These are phyloP conservation scores for Turritis glabra DNA, from an alignment of 345 rosid species.

Conservation along the genomic window DNA sequence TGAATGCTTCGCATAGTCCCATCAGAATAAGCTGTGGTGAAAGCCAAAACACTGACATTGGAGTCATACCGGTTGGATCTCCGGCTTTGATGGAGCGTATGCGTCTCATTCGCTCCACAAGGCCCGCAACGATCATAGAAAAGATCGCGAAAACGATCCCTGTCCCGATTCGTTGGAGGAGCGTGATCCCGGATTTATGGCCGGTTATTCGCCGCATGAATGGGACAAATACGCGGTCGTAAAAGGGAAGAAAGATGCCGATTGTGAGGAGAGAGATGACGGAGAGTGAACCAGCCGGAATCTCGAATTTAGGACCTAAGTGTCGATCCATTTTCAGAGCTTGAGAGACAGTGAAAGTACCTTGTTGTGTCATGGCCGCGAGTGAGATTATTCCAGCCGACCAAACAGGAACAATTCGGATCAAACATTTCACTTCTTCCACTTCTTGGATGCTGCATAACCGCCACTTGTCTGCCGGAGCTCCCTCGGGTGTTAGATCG, in stretches of 20 bases:
- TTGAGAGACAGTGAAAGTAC: conserved; percentile 81
- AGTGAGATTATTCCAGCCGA: conserved; percentile 60
- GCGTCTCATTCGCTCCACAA: conserved; percentile 57
- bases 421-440: conserved; percentile 68
- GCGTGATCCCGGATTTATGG: conserved; percentile 72
- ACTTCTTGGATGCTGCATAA: conserved; percentile 67
- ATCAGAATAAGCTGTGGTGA: conserved; percentile 72
- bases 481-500: conserved; percentile 54
- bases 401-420: conserved; percentile 59
- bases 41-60: conserved; percentile 82
- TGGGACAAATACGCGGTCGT: conserved; percentile 70
- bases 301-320: conserved; percentile 57
- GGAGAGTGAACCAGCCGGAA: conserved; percentile 81
- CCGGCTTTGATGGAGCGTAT: conserved; percentile 45
- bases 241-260: conserved; percentile 45
- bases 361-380: conserved; percentile 71
- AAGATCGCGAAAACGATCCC: conserved; percentile 66
- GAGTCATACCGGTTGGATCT: conserved; percentile 47
- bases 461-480: conserved; percentile 46
- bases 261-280: conserved; percentile 79
- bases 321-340: conserved; percentile 78
- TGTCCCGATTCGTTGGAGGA: conserved; percentile 81
- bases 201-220: conserved; percentile 57
- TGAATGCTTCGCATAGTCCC: conserved; percentile 85
- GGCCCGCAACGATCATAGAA: conserved; percentile 76